phyloP scores from a whole-genome alignment of 768 basidiomycete species.

The Russula abietina region DNA sequence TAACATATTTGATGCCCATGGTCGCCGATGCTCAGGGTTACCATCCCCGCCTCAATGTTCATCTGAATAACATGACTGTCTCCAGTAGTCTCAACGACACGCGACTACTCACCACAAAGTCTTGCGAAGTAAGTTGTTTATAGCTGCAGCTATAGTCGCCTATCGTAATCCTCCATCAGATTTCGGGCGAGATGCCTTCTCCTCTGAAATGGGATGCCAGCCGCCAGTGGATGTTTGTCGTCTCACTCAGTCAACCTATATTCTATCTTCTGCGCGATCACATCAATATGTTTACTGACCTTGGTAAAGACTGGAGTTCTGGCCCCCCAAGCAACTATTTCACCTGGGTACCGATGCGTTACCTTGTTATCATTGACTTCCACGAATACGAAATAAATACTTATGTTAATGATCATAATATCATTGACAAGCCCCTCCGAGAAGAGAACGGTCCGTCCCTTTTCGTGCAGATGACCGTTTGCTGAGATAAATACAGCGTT shows the following conservation, averaged over 20 bases:
- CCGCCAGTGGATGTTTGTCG: slow-evolving; percentile 73
- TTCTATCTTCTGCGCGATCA: slow-evolving; percentile 87
- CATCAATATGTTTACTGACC: slow-evolving; percentile 87
- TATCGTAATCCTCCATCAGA: slow-evolving; percentile 33
- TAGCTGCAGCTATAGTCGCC: neutral
- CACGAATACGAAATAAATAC: slow-evolving; percentile 72
- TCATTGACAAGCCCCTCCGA: slow-evolving; percentile 80
- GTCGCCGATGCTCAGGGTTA: slow-evolving; percentile 68
- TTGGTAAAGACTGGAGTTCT: slow-evolving; percentile 87
- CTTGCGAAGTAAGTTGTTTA: slow-evolving; percentile 56
- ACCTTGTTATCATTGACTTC: slow-evolving; percentile 63
- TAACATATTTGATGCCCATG: slow-evolving; percentile 83
- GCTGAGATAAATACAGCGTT: slow-evolving; percentile 47
- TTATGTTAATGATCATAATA: slow-evolving; percentile 94
- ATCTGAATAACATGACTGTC: slow-evolving; percentile 71
- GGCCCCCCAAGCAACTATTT: slow-evolving; percentile 76
- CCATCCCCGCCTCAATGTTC: slow-evolving; percentile 70
- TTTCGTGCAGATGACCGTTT: neutral
- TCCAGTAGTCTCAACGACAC: slow-evolving; percentile 88
- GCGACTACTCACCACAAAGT: slow-evolving; percentile 66
- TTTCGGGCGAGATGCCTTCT: slow-evolving; percentile 68
- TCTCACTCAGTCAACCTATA: slow-evolving; percentile 64
- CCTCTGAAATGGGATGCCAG: slow-evolving; percentile 78
- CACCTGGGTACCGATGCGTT: slow-evolving; percentile 79
- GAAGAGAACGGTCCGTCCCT: slow-evolving; percentile 73